Evolutionary conservation across 2,329 filamentous ascomycete genomes (phyloP).

Genomic region (Didymella exigua): DNA sequence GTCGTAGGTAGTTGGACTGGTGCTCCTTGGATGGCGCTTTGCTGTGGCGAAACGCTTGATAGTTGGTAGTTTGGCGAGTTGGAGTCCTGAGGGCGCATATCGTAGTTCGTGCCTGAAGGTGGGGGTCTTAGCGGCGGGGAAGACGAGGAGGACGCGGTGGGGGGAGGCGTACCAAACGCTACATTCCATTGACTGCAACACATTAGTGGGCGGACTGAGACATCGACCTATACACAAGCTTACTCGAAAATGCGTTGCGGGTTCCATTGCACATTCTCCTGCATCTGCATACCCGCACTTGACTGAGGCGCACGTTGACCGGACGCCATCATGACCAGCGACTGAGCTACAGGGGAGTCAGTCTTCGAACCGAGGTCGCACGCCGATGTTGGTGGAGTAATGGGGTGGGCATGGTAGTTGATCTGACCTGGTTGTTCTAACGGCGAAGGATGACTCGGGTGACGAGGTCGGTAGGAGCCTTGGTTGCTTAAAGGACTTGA

Average conservation of each 20-base stretch:
- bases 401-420: conserved; percentile 71
- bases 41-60: conserved; percentile 44
- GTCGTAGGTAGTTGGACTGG: conserved; percentile 42
- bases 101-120: conserved; percentile 48
- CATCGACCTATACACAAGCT: conserved; percentile 48
- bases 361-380: conserved; percentile 75
- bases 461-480: conserved; percentile 57
- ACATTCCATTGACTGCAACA: conserved; percentile 84
- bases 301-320: conserved; percentile 59
- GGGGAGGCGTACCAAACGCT: conserved; percentile 76
- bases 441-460: conserved; percentile 54
- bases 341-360: conserved; percentile 75
- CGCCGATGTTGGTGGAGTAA: conserved; percentile 80
- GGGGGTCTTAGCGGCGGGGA: conserved; percentile 53
- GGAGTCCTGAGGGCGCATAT: conserved; percentile 45
- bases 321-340: conserved; percentile 71
- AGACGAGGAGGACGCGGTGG: conserved; percentile 50
- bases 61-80: conserved; percentile 43
- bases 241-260: conserved; percentile 89
- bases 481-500: conserved; percentile 66
- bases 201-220: conserved; percentile 19
- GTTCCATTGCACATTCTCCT: conserved; percentile 76
- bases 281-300: conserved; percentile 62
- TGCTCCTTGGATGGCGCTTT: conserved; percentile 36
- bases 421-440: conserved; percentile 63